phyloP scores from a whole-genome alignment of 306 rosid species.

The Trifolium pratense region DNA sequence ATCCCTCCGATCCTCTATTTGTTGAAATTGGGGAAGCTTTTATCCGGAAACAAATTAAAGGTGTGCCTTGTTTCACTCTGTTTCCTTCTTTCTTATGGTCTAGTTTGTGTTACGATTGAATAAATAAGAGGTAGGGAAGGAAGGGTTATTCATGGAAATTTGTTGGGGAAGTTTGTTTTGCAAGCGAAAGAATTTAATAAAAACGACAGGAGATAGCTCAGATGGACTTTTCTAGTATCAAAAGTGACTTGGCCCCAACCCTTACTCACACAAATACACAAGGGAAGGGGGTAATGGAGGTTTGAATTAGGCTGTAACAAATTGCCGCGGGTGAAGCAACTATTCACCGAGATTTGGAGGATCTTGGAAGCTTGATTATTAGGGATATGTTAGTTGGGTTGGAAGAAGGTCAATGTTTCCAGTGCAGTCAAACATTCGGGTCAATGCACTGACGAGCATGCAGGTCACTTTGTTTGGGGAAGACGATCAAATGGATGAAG shows the following conservation, averaged over 20 bases:
- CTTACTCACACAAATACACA: not conserved
- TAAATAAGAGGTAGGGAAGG: not conserved
- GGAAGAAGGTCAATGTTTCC: not conserved
- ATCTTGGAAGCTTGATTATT: not conserved
- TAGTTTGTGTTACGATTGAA: not conserved
- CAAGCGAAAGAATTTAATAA: not conserved
- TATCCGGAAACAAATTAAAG: constrained; percentile 75
- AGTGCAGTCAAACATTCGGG: not conserved
- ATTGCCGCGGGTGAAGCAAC: not conserved
- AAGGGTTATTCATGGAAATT: not conserved
- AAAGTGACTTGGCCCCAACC: not conserved
- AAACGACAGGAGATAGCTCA: not conserved
- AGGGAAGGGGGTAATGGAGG: not conserved
- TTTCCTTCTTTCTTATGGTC: not conserved
- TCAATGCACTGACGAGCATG: too few species aligned
- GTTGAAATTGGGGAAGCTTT: constrained; percentile 87
- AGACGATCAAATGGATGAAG: too few species aligned
- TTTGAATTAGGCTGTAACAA: too few species aligned
- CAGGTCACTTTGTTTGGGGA: too few species aligned
- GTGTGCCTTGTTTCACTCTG: constrained; percentile 45
- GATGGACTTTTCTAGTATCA: too few species aligned
- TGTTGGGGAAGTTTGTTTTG: not conserved
- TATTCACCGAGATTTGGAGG: not conserved
- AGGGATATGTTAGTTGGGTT: not conserved
- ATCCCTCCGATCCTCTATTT: constrained; percentile 94